A percentile compares a stretch with the other conserved stretches of the same genome.
These are phyloP conservation scores for Hypoxylon sp. DNA, from an alignment of 2,329 filamentous ascomycete genomes.

Conservation along the genomic window DNA sequence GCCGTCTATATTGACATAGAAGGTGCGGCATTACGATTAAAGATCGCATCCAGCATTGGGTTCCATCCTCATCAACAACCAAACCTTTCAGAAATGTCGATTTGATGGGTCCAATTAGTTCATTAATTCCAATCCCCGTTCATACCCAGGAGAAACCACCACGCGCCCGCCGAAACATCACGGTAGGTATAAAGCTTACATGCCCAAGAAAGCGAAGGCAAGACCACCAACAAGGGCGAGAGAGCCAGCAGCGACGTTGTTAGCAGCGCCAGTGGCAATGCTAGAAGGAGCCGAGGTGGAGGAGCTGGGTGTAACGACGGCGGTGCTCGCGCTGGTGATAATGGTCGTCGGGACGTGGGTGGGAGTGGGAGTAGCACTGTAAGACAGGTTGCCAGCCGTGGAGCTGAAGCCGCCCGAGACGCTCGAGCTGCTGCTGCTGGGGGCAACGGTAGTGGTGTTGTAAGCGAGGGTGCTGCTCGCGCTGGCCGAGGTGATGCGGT, in stretches of 20 bases:
- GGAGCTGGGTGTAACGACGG: conserved; percentile 43
- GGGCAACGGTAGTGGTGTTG: conserved; percentile 20
- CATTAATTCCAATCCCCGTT: conserved; percentile 32
- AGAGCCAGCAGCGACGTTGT: conserved; percentile 57
- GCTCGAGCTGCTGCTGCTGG: conserved; percentile 8
- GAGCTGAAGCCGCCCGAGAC: conserved; percentile 31
- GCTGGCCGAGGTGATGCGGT: conserved; percentile 25
- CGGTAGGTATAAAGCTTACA: conserved; percentile 55
- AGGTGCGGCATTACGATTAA: conserved; percentile 8
- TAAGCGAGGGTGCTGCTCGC: conserved; percentile 10
- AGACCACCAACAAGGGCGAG: conserved; percentile 60
- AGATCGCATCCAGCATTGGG: conserved; percentile 23
- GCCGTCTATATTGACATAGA: conserved; percentile 29
- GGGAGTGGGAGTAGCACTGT: conserved; percentile 49
- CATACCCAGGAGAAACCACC: conserved; percentile 4
- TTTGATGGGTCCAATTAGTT: conserved; percentile 25
- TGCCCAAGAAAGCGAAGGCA: conserved; percentile 60
- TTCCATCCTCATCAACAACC: conserved; percentile 7
- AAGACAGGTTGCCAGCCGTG: conserved; percentile 37
- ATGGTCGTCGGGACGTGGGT: conserved; percentile 32
- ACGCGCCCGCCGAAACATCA: conserved; percentile 6
- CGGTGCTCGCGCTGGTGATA: conserved; percentile 46
- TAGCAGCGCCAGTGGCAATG: conserved; percentile 51
- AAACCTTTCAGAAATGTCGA: conserved; percentile 7
- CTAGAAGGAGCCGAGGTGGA: conserved; percentile 43